Conservation (phyloP, 768 basidiomycete species). For the Fomitopsis pulvina region DNA sequence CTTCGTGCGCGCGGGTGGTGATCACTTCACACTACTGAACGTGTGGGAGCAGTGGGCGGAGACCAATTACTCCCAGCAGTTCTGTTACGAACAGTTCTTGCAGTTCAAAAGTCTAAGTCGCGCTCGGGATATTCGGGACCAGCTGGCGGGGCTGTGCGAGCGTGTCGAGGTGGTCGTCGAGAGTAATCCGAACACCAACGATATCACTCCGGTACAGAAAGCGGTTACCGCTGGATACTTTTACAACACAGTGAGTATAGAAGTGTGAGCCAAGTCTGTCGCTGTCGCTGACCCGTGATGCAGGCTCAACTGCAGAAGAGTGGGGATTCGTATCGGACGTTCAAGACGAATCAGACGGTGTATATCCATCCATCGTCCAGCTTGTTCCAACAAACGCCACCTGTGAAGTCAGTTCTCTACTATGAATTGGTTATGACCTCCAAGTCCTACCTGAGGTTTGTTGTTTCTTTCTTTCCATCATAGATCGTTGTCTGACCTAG, state of each 20-base stretch:
- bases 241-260: conserved; percentile 72
- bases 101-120: conserved; percentile 93
- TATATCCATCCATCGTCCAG: conserved; percentile 96
- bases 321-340: conserved; percentile 93
- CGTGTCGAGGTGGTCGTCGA: conserved; percentile 90
- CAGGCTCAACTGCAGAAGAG: conserved; percentile 91
- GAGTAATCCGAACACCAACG: conserved; percentile 86
- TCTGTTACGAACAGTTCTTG: conserved; percentile 92
- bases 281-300: conserved; percentile 1
- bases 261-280: not conserved
- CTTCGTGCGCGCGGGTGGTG: conserved; percentile 91
- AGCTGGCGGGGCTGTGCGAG: conserved; percentile 92
- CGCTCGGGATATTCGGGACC: conserved; percentile 93
- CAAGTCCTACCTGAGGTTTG: conserved; percentile 89
- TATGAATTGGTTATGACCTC: conserved; percentile 97
- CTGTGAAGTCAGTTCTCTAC: conserved; percentile 83
- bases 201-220: conserved; percentile 91
- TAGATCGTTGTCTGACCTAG: not conserved
- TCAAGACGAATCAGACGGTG: conserved; percentile 94
- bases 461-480: conserved; percentile 8
- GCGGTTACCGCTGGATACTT: conserved; percentile 94
- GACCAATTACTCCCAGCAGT: conserved; percentile 94
- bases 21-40: conserved; percentile 96
- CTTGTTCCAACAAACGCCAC: conserved; percentile 93
- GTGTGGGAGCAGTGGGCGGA: conserved; percentile 99